Evolutionary conservation across 1,284 basidiomycete genomes (phyloP), one percentile per base, ranked within the genome.

Genomic region (Ganoderma sinense): DNA sequence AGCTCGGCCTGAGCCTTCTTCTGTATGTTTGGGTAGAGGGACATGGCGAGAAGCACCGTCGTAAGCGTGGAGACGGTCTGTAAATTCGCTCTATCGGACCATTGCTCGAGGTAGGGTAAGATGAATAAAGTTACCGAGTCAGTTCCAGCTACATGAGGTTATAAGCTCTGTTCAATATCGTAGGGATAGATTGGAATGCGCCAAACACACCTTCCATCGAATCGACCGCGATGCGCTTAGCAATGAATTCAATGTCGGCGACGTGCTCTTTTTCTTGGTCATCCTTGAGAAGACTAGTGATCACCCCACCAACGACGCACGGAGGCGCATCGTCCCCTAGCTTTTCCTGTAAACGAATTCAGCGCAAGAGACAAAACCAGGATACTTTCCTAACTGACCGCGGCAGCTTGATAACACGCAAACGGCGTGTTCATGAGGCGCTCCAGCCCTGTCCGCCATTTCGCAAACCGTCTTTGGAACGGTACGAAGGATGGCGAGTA

Each of bases 1-100:
- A 82, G 69, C 68, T 83, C 80, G 0, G 70, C 69, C 55, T 82
- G 82, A 0, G 78, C 76, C 10, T 48, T 53, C 39, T 43, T 62
- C 66, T 67, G 65, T 0, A 77, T 72, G 2, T 73, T 71, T 0
- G 80, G 80, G 55, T 73, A 43, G 11, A 73, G 39, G n/a, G 68
- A 55, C 61, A 74, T 64, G 18, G 72, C 71, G 18, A 77, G 70
- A 55, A 76, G 70, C 62, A 76, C 76, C 0, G 76, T 71, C 16
- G 56, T 18, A 2, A 64, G 16, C 2, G 62, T 53, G 20, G 36
- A 62, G 18, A 40, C 80, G 71, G 80, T 80, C 67, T 81, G 36
- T 41, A 20, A 7, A 23, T 48, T 23, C n/a, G 13, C 29, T 29
- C 16, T 4, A 55, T 55, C 11, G 7, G 51, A 23, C 6, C 2